Conservation (phyloP, 1,139 yeast species). For the Candida albicans region DNA sequence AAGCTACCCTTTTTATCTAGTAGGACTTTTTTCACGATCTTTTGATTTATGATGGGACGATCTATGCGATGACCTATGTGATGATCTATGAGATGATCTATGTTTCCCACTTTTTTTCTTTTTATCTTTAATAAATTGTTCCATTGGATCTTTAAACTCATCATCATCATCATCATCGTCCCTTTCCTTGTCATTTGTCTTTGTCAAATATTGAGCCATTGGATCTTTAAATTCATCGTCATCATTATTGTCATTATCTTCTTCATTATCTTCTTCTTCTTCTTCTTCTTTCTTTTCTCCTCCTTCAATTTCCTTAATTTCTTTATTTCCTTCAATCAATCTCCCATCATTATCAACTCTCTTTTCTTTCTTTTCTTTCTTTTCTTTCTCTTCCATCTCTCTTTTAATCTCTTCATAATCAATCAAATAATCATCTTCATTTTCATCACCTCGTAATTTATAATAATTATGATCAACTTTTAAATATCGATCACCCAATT, state of each 20-base stretch:
- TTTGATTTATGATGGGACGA: slow-evolving; percentile 4
- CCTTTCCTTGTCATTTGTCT: slow-evolving; percentile 12
- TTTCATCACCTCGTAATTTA: slow-evolving; percentile 53
- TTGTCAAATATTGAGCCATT: slow-evolving; percentile 14
- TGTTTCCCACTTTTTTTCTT: slow-evolving; percentile 15
- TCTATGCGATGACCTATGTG: slow-evolving; percentile 1
- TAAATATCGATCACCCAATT: slow-evolving; percentile 55
- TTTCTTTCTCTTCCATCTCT: slow-evolving; percentile 13
- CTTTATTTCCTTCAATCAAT: slow-evolving; percentile 8
- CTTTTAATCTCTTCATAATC: slow-evolving; percentile 29
- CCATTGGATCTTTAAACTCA: slow-evolving; percentile 23
- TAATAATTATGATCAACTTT: slow-evolving; percentile 79
- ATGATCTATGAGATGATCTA: slow-evolving; percentile 3
- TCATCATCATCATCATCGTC: slow-evolving; percentile 11
- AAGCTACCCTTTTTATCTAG: neutral
- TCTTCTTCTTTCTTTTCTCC: slow-evolving; percentile 5
- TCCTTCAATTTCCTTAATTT: slow-evolving; percentile 2
- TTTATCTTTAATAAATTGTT: slow-evolving; percentile 11
- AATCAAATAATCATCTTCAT: slow-evolving; percentile 42
- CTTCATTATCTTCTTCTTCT: slow-evolving; percentile 6
- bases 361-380: slow-evolving; percentile 3
- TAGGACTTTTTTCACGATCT: slow-evolving; percentile 8
- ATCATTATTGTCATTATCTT: no score
- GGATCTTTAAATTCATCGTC: slow-evolving; percentile 21
- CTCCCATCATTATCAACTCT: no score